Conservation (phyloP, 1,284 basidiomycete genomes). For the Microbotryum violaceum region DNA sequence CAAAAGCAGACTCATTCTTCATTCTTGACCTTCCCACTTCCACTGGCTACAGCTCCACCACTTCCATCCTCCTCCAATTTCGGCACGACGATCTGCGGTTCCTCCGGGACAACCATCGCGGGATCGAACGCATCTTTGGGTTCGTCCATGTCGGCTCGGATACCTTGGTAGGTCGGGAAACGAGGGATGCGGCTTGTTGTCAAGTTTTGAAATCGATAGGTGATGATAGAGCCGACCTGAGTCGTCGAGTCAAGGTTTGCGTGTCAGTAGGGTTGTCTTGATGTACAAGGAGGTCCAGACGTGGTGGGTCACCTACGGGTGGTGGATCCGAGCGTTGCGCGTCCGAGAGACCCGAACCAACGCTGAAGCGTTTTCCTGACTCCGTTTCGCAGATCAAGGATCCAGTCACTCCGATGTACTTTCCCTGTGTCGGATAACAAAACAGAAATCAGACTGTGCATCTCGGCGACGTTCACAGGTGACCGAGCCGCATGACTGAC, state of each 20-base stretch:
- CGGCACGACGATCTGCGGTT: too few relatives aligned
- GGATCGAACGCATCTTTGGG: constrained; percentile 48
- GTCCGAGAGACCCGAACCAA: constrained; percentile 50
- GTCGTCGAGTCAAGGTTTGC: neutral
- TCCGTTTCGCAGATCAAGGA: constrained; percentile 57
- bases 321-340: constrained; percentile 17
- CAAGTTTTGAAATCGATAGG: constrained; percentile 59
- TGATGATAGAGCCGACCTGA: constrained; percentile 54
- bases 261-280: neutral
- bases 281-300: neutral
- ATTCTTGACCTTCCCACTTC: too few relatives aligned
- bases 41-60: too few relatives aligned
- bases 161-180: constrained; percentile 56
- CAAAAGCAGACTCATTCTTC: too few relatives aligned
- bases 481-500: neutral
- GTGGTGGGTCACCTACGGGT: constrained; percentile 10
- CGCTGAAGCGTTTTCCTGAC: constrained; percentile 54
- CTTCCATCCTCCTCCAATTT: too few relatives aligned
- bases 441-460: constrained; percentile 7
- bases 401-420: constrained; percentile 50
- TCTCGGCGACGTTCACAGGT: constrained; percentile 1
- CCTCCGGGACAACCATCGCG: too few relatives aligned
- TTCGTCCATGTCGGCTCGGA: constrained; percentile 50
- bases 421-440: constrained; percentile 38
- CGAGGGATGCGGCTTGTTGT: constrained; percentile 49